Evolutionary conservation across 2,329 filamentous ascomycete genomes (phyloP).

Genomic region (Colletotrichum cereale): DNA sequence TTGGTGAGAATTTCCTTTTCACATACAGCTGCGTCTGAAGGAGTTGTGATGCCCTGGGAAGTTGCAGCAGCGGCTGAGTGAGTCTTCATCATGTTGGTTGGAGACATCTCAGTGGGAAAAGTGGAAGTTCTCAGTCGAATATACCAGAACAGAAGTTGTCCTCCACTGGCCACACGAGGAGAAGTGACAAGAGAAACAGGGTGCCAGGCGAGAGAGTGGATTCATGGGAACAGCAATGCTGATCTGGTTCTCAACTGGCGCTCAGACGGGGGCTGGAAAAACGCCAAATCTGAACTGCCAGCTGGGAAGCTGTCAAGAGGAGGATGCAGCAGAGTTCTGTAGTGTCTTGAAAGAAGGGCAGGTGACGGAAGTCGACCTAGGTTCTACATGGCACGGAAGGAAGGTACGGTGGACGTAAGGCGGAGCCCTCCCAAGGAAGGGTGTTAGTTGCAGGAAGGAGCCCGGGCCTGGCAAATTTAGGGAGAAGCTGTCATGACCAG

Average conservation of each 20-base stretch:
- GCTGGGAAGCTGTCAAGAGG: not conserved
- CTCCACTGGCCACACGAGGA: not conserved
- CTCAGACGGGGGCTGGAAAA: not conserved
- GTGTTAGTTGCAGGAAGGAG: not conserved
- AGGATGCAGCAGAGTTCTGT: not conserved
- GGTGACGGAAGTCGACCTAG: not conserved
- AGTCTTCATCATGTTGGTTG: not conserved
- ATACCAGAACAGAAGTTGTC: not conserved
- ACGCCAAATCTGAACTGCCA: not conserved
- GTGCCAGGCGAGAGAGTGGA: no score
- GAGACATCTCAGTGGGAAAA: not conserved
- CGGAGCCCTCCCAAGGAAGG: not conserved
- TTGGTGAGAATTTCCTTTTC: no score
- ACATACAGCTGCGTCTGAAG: not conserved
- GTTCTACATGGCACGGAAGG: not conserved
- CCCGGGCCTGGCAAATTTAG: not conserved
- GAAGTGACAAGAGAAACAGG: not conserved
- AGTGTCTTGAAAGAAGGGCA: not conserved
- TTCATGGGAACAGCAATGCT: no score
- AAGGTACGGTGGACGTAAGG: not conserved
- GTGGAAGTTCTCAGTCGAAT: not conserved
- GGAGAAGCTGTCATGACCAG: not conserved
- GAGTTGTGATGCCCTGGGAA: not conserved
- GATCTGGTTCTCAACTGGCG: not conserved
- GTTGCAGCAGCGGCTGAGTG: not conserved